Evolutionary conservation across 768 basidiomycete species (phyloP).

Genomic region (Lentinula raphanica): DNA sequence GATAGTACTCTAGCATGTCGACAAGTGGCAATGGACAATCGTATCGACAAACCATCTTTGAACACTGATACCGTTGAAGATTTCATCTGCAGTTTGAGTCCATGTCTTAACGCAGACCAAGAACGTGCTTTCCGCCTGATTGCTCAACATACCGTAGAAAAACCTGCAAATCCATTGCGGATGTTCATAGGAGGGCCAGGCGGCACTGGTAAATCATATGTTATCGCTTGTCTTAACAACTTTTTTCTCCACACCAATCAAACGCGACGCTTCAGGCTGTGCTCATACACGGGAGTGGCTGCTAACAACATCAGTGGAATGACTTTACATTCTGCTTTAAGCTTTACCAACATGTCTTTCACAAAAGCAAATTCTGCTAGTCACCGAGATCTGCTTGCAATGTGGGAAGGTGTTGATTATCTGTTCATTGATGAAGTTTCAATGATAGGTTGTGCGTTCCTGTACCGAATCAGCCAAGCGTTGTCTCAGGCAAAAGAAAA

Average conservation of each 20-base stretch:
- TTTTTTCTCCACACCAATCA: slow-evolving; percentile 1
- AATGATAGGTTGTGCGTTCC: slow-evolving; percentile 8
- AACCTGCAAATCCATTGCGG: neutral
- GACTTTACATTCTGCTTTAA: slow-evolving; percentile 7
- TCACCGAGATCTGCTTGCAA: neutral
- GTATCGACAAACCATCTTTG: too few relatives aligned
- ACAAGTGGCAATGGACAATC: too few relatives aligned
- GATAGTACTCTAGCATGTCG: too few relatives aligned
- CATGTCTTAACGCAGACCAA: neutral
- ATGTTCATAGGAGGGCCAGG: neutral
- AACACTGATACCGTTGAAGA: neutral
- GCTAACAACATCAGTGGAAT: slow-evolving; percentile 7
- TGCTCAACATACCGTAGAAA: neutral
- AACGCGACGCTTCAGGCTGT: slow-evolving; percentile 3
- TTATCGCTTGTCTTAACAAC: neutral
- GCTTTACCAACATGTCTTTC: neutral
- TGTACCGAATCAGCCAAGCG: slow-evolving; percentile 16
- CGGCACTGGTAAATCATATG: slow-evolving; percentile 3
- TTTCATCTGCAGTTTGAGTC: too few relatives aligned
- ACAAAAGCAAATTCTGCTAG: neutral
- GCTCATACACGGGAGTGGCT: slow-evolving; percentile 8
- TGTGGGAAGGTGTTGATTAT: slow-evolving; percentile 3
- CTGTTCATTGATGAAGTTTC: slow-evolving; percentile 1
- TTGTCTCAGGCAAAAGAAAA: slow-evolving; percentile 15
- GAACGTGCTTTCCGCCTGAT: neutral